Evolutionary conservation across 169 alveolate genomes (phyloP), one percentile per base, ranked within the genome.

Genomic region (Plasmodium gallinaceum): DNA sequence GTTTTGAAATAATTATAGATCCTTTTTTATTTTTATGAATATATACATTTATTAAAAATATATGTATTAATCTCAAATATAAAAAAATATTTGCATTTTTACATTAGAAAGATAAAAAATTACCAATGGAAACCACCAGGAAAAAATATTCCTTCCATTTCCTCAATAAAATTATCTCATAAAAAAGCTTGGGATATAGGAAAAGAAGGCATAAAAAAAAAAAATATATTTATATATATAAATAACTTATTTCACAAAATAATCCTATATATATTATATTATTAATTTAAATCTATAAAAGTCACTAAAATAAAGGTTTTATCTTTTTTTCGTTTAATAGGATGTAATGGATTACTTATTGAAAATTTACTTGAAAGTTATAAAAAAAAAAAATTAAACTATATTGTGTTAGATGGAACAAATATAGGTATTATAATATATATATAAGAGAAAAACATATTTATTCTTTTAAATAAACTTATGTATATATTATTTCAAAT

Each of bases 181-280:
- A 80, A 68, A 60, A 80, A 32, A 64, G 90, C 90, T 12, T 80
- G 90, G 90, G 90, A 80, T 68, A 80, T 80, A 68, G 90, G 90
- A 60, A 80, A 68, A 80, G 90, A 60, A 24, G 90, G 90, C 68
- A 80, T 14, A 58, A 51, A 32, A 24, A 24, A 7, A 65, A 10
- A n/a, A n/a, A n/a, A n/a, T n/a, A 54, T 54, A 54, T 57, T 5
- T 57, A 57, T 57, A 14, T 57, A 57, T 57, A 57, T 57, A 16
- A 14, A 57, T 16, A 9, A 9, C 18, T 14, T 48, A 48, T 48
- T 48, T 48, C 16, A 14, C 16, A 14, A 14, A 48, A 48, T 48
- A 14, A 14, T 32, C 4, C 7, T 48, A 48, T 48, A 9, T 9
- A 26, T 10, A 16, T 18, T 32, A 22, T 16, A 22, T 71, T 24